Percentiles rank a stretch among this genome's conserved stretches.
Evolutionary conservation across 2,329 filamentous ascomycete species (phyloP).

Genomic region (Neonectria hederae): DNA sequence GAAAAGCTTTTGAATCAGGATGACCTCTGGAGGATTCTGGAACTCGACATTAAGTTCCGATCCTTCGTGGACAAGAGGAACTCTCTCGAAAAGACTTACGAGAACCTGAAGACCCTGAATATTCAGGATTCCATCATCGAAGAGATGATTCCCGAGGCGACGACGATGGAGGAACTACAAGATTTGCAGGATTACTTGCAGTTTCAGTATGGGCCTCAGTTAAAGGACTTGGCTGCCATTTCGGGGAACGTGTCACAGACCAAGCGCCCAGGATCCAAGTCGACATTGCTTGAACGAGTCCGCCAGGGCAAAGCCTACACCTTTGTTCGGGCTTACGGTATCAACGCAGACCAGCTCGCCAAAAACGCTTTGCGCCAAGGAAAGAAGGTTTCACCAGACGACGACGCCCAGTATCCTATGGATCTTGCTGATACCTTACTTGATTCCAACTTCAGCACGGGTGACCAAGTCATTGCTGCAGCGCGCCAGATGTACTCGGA

Average conservation of each 20-base stretch:
- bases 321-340: conserved; percentile 89
- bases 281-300: conserved; percentile 83
- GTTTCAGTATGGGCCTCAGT: conserved; percentile 86
- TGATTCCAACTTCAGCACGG: conserved; percentile 77
- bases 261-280: conserved; percentile 85
- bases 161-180: conserved; percentile 93
- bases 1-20: conserved; percentile 92
- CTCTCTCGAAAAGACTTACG: conserved; percentile 80
- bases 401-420: conserved; percentile 80
- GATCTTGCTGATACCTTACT: conserved; percentile 86
- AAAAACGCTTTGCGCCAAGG: conserved; percentile 84
- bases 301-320: conserved; percentile 81
- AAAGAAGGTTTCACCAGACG: conserved; percentile 84
- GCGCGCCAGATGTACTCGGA: conserved; percentile 91
- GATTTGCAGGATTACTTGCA: conserved; percentile 97
- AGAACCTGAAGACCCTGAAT: conserved; percentile 72
- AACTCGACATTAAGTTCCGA: conserved; percentile 94
- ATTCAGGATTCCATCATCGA: conserved; percentile 80
- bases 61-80: conserved; percentile 93
- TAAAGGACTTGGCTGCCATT: conserved; percentile 79
- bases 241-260: conserved; percentile 71
- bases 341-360: conserved; percentile 87
- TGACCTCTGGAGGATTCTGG: conserved; percentile 94
- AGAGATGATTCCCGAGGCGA: conserved; percentile 81
- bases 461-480: conserved; percentile 77